Evolutionary conservation across 495 filamentous ascomycete species (phyloP).

Genomic region (Aspergillus affinis): DNA sequence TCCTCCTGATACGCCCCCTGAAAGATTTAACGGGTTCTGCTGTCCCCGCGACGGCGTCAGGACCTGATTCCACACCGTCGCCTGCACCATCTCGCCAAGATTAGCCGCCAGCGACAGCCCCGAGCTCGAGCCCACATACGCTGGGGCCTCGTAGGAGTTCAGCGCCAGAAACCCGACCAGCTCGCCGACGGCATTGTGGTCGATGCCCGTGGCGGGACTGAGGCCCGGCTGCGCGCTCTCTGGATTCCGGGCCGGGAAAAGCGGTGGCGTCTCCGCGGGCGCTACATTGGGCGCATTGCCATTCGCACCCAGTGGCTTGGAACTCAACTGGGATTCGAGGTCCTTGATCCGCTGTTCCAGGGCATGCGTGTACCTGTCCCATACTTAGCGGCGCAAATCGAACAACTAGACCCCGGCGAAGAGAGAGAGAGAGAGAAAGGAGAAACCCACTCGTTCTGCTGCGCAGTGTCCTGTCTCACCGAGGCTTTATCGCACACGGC

Average conservation of each 20-base stretch:
- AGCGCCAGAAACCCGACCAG: constrained; percentile 52
- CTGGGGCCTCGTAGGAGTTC: constrained; percentile 47
- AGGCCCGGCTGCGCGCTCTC: constrained; percentile 23
- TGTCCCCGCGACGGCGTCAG: constrained; percentile 37
- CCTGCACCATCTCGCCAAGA: constrained; percentile 54
- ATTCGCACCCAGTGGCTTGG: constrained; percentile 18
- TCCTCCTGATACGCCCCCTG: not conserved
- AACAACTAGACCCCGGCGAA: too few relatives aligned
- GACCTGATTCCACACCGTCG: constrained; percentile 53
- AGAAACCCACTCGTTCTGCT: constrained; percentile 40
- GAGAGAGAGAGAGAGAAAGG: too few relatives aligned
- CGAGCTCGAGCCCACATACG: constrained; percentile 54
- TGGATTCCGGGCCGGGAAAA: constrained; percentile 27
- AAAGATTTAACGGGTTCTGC: constrained; percentile 18
- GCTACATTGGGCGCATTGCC: constrained; percentile 9
- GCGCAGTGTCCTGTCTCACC: constrained; percentile 42
- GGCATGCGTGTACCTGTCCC: constrained; percentile 25
- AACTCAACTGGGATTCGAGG: constrained; percentile 40
- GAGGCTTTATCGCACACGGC: constrained; percentile 49
- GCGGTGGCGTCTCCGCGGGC: constrained; percentile 22
- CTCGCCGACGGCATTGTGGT: constrained; percentile 49
- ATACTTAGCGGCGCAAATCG: not conserved
- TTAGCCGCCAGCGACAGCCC: constrained; percentile 50
- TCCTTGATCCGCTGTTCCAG: constrained; percentile 49
- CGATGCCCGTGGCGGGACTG: constrained; percentile 25